Base-by-base conservation (phyloP, 495 filamentous ascomycete genomes). In the Penicillium subrubescens region DNA sequence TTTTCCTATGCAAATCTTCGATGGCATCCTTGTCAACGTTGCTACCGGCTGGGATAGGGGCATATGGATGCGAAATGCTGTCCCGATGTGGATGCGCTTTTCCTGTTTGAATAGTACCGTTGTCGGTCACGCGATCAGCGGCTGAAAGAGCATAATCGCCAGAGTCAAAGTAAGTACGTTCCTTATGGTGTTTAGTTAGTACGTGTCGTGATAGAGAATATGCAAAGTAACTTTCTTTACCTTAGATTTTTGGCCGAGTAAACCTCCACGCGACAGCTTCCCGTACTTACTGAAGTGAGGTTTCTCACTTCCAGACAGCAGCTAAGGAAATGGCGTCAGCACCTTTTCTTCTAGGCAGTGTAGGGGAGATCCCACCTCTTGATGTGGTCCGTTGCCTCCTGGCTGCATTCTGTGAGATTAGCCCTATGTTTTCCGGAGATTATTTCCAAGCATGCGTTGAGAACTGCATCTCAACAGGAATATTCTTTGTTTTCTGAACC, bases 91-190 rank as follows among this genome's bases (percentile, higher is more conserved):
- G 74, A 68, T 73, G 72, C 5, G 60, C 51, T 63, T 19, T 68
- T 50, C 74, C 74, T 6, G 72, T 69, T 50, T 73, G 57, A 39
- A 75, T 62, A 50, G 62, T 58, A 31, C 69, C 72, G 37, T 65
- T 58, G 48, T 77, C 67, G 31, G 69, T 75, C 33, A 60, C 66
- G 8, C 53, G 44, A 39, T 72, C 11, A 56, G 71, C 64, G 12
- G 72, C 59, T n/a, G 68, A 75, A 68, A 75, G 63, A 60, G 74
- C 74, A 12, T 69, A 71, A 55, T 77, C 72, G 43, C 74, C 72
- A 8, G 72, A 77, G 69, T 77, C 74, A 60, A 77, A 75, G 59
- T 75, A 77, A 0, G 35, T 69, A 39, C 74, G 71, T 63, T 73
- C 55, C 72, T 75, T 56, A 17, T 4, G 23, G 12, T 66, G 58